These are phyloP conservation scores for Brassica juncea DNA, from an alignment of 345 rosid species.

Conservation along the genomic window DNA sequence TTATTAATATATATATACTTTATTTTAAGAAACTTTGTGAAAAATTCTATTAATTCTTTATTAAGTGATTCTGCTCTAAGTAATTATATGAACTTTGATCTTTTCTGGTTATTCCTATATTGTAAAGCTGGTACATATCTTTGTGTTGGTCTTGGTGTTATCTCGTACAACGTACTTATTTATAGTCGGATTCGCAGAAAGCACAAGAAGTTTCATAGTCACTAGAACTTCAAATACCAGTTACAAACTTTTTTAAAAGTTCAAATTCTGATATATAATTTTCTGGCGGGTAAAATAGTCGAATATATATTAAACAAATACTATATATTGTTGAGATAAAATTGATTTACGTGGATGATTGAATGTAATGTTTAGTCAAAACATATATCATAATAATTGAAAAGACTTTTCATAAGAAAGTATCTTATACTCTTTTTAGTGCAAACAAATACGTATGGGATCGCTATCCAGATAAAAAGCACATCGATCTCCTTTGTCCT, in stretches of 20 bases:
- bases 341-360: conserved; percentile 4
- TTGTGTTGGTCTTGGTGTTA: neutral
- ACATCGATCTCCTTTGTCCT: conserved; percentile 40
- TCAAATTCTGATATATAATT: neutral
- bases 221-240: neutral
- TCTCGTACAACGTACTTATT: neutral
- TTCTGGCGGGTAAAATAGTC: neutral
- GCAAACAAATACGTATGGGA: conserved; percentile 36
- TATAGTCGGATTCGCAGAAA: neutral
- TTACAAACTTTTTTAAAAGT: neutral
- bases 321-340: neutral
- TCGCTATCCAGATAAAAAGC: conserved; percentile 36
- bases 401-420: conserved; percentile 30
- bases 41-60: neutral
- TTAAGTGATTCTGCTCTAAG: neutral
- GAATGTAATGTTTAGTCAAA: conserved; percentile 31
- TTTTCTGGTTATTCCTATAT: neutral
- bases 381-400: conserved; percentile 1
- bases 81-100: neutral
- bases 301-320: neutral
- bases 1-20: neutral
- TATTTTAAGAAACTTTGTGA: neutral
- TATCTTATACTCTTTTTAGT: conserved; percentile 22
- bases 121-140: neutral
- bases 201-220: neutral